Base-by-base conservation (phyloP, 345 rosid species). In the Corymbia maculata region DNA sequence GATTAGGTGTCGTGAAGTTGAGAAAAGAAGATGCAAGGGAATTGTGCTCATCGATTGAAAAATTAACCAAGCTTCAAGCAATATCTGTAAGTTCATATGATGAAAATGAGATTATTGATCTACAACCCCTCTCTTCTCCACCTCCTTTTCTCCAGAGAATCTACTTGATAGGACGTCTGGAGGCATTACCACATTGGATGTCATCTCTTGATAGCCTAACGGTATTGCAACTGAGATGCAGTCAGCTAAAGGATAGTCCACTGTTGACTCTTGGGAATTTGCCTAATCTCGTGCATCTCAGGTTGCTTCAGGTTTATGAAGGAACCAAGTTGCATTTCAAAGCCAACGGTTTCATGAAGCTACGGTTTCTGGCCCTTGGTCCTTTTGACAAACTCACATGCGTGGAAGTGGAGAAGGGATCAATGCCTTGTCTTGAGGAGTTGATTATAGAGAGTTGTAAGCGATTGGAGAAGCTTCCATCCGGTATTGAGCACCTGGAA, bases 1-100 rank as follows among this genome's bases (percentile, higher is more conserved):
- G 90, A 85, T 85, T 93, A 22, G 93, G 93, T 22, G 89, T 93
- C 86, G 57, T 88, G 51, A 92, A 91, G 66, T 45, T 93, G 85
- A 92, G 89, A 36, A 88, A 50, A 66, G 92, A 91, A 91, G 88
- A 92, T 52, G 95, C 92, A 64, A 79, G 55, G 47, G 52, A 44
- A 45, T n/a, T 93, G 79, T 93, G 94, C 79, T 87, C 52, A 4
- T 91, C 90, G 6, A 89, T 93, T 30, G 64, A 87, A 42, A 88
- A 88, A 59, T 57, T 91, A 82, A 88, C 49, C 13, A 86, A 86
- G 75, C 93, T 93, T 52, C 92, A 88, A 4, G 85, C 91, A 15
- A 51, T 94, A 36, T 89, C 94, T 8, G n/a, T 93, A 24, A 75
- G 66, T 57, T 87, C 92, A 16, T 30, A 50, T 2, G 84, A 82